Evolutionary conservation across 192 early-diverging fungal genomes (phyloP).

Genomic region (Coemansia biformis): DNA sequence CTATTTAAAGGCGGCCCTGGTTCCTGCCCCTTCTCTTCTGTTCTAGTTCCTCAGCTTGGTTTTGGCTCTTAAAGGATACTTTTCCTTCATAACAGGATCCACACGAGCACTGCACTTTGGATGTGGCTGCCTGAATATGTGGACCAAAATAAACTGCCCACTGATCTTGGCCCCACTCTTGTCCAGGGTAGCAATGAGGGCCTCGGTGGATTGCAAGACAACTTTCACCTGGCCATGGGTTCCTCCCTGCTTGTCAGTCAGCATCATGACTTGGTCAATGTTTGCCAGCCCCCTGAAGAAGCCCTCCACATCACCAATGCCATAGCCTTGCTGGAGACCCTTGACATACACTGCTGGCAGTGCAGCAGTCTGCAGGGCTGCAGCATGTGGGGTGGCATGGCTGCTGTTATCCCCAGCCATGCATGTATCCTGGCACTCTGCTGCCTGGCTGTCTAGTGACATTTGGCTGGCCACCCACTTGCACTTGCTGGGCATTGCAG

Average conservation of each 20-base stretch:
- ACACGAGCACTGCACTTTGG: neutral
- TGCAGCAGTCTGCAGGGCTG: no score
- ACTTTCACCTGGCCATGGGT: conserved; percentile 31
- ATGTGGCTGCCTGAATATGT: conserved; percentile 21
- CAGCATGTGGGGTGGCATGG: no score
- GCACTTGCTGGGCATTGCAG: no score
- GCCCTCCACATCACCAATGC: conserved; percentile 3
- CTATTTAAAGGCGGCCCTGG: no score
- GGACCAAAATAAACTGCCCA: conserved; percentile 22
- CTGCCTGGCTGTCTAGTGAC: neutral
- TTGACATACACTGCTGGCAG: conserved; percentile 23
- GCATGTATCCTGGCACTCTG: no score
- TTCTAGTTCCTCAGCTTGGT: no score
- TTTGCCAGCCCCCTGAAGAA: conserved; percentile 14
- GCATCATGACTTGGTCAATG: conserved; percentile 9
- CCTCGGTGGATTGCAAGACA: conserved; percentile 8
- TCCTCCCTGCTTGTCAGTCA: conserved; percentile 17
- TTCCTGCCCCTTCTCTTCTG: no score
- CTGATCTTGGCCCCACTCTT: conserved; percentile 25
- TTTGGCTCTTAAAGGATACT: no score
- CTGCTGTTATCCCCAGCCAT: no score
- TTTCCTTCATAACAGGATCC: no score
- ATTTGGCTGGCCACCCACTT: conserved; percentile 1
- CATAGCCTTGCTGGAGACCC: conserved; percentile 16
- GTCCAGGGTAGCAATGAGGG: conserved; percentile 28